Evolutionary conservation across 805 yeast genomes (phyloP).

Genomic region (Wickerhamomyces ciferrii): DNA sequence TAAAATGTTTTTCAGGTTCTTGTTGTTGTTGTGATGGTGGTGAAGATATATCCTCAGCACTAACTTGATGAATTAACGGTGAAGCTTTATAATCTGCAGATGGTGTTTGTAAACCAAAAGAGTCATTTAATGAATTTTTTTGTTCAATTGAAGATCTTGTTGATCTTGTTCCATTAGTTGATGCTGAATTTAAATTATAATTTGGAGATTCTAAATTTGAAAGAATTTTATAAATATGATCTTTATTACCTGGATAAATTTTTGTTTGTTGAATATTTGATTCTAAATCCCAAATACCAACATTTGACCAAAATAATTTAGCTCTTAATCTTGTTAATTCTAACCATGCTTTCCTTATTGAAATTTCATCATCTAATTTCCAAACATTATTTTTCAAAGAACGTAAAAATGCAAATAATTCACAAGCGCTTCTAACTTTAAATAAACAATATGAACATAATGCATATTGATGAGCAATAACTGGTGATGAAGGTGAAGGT

Average conservation of each 20-base stretch:
- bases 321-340: slow-evolving; percentile 60
- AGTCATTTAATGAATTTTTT: slow-evolving; percentile 6
- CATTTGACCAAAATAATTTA: slow-evolving; percentile 76
- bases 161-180: slow-evolving; percentile 5
- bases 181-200: slow-evolving; percentile 4
- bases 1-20: too few relatives aligned
- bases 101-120: neutral
- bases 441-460: slow-evolving; percentile 79
- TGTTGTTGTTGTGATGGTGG: too few relatives aligned
- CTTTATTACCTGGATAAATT: slow-evolving; percentile 21
- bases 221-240: slow-evolving; percentile 9
- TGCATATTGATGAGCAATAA: slow-evolving; percentile 47
- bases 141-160: neutral
- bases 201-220: slow-evolving; percentile 2
- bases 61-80: slow-evolving; percentile 10
- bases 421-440: slow-evolving; percentile 78
- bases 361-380: slow-evolving; percentile 43
- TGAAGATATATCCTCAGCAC: neutral
- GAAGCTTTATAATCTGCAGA: slow-evolving; percentile 10
- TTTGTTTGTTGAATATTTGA: slow-evolving; percentile 26
- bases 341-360: slow-evolving; percentile 52
- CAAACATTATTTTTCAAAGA: slow-evolving; percentile 53
- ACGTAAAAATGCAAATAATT: slow-evolving; percentile 72
- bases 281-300: slow-evolving; percentile 70
- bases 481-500: slow-evolving; percentile 4